Conservation (phyloP, 2,329 filamentous ascomycete species). For the Fusarium metavorans region DNA sequence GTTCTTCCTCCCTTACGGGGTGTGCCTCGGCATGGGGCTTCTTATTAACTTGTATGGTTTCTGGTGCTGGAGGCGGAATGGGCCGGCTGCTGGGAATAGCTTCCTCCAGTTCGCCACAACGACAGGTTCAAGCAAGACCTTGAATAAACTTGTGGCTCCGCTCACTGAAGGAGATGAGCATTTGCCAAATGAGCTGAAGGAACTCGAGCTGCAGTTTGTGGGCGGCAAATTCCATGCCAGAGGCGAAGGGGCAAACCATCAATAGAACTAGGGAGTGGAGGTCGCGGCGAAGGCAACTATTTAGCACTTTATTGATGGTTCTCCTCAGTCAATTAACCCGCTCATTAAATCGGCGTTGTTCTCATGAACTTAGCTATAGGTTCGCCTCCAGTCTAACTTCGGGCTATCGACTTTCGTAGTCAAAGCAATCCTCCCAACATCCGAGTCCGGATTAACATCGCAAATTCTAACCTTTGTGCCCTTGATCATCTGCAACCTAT, state of each 20-base stretch:
- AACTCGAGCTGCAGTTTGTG: neutral
- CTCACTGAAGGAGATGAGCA: neutral
- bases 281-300: neutral
- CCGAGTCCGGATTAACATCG: constrained; percentile 1
- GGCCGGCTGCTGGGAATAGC: neutral
- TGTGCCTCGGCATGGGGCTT: neutral
- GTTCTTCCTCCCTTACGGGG: neutral
- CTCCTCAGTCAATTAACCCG: neutral
- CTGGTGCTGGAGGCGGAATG: neutral
- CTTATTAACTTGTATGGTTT: neutral
- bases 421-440: constrained; percentile 8
- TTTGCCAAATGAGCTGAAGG: no score
- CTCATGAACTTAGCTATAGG: neutral
- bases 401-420: neutral
- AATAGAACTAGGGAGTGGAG: neutral
- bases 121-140: neutral
- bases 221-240: fast-evolving
- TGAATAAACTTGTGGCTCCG: neutral
- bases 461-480: neutral
- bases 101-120: neutral
- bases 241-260: neutral
- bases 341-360: neutral
- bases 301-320: neutral
- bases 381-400: neutral
- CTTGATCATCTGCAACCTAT: constrained; percentile 6